Percentiles rank a stretch among this genome's conserved stretches.
phyloP scores from a whole-genome alignment of 2,329 filamentous ascomycete species.

The Alternaria sp. region DNA sequence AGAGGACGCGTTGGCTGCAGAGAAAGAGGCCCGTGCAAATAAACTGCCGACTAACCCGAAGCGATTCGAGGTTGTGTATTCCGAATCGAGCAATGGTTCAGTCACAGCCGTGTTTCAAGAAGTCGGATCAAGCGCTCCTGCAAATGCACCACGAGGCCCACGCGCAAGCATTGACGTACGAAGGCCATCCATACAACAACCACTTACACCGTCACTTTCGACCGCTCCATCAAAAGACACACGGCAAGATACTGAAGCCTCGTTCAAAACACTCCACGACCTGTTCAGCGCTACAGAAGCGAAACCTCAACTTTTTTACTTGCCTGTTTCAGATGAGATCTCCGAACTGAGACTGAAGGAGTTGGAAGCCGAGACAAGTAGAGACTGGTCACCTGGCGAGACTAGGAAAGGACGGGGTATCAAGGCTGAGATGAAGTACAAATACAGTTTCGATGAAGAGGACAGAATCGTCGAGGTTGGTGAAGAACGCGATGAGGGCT shows the following conservation, averaged over 20 bases:
- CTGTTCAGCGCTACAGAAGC: constrained; percentile 67
- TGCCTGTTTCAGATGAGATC: constrained; percentile 70
- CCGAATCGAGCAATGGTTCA: constrained; percentile 24
- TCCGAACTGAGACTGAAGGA: constrained; percentile 70
- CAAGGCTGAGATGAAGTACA: constrained; percentile 44
- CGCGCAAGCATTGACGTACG: constrained; percentile 18
- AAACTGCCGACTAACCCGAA: constrained; percentile 30
- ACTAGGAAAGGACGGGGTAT: constrained; percentile 41
- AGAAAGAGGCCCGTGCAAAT: constrained; percentile 38
- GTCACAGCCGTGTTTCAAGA: constrained; percentile 45
- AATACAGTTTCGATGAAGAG: constrained; percentile 55
- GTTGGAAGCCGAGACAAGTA: constrained; percentile 58
- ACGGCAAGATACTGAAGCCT: constrained; percentile 34
- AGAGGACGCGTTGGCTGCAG: constrained; percentile 39
- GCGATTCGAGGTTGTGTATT: constrained; percentile 45
- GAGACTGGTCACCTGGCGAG: constrained; percentile 51
- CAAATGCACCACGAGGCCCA: constrained; percentile 35
- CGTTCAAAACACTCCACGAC: constrained; percentile 66
- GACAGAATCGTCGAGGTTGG: constrained; percentile 55
- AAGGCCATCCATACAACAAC: constrained; percentile 8
- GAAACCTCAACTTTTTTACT: constrained; percentile 71
- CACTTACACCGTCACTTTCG: constrained; percentile 4
- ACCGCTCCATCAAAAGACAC: constrained; percentile 19
- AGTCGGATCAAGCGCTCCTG: constrained; percentile 39
- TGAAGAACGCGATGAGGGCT: constrained; percentile 35